phyloP scores from a whole-genome alignment of 257 asterid genomes.

The Nicotiana tabacum region DNA sequence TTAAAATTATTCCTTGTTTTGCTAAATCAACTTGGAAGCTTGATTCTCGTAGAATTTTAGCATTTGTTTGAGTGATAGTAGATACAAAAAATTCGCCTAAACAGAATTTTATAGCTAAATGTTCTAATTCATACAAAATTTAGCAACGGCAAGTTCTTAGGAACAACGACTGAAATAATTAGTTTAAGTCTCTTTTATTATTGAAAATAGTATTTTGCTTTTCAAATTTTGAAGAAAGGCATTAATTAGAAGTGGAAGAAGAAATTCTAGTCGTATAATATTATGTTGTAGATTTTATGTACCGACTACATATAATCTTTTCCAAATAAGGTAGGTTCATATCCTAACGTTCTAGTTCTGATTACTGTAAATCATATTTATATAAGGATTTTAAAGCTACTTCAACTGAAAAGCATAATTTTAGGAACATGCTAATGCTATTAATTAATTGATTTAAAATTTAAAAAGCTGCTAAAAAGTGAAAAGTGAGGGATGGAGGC shows the following conservation, averaged over 20 bases:
- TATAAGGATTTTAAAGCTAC: background rate
- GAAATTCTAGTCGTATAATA: background rate
- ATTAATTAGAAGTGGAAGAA: background rate
- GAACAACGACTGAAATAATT: background rate
- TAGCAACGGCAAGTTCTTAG: background rate
- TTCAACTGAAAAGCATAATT: slow-evolving; percentile 1
- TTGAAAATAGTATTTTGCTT: too few species aligned
- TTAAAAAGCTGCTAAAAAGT: slow-evolving; percentile 6
- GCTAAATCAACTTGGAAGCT: background rate
- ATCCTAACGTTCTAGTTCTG: background rate
- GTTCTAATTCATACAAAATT: background rate
- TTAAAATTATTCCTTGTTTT: background rate
- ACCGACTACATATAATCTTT: background rate
- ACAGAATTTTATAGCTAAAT: background rate
- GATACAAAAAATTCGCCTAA: background rate
- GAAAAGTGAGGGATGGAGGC: background rate
- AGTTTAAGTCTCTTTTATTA: too few species aligned
- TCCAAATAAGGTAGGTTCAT: background rate
- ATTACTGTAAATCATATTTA: background rate
- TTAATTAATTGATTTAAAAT: background rate
- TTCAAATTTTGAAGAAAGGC: too few species aligned
- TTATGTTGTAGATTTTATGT: background rate
- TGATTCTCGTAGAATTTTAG: background rate
- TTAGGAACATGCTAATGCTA: background rate
- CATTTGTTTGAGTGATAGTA: background rate